Percentiles rank a stretch among this genome's conserved stretches.
These are phyloP conservation scores for Mucor irregularis DNA, from an alignment of 371 early-diverging fungal genomes.

Conservation along the genomic window DNA sequence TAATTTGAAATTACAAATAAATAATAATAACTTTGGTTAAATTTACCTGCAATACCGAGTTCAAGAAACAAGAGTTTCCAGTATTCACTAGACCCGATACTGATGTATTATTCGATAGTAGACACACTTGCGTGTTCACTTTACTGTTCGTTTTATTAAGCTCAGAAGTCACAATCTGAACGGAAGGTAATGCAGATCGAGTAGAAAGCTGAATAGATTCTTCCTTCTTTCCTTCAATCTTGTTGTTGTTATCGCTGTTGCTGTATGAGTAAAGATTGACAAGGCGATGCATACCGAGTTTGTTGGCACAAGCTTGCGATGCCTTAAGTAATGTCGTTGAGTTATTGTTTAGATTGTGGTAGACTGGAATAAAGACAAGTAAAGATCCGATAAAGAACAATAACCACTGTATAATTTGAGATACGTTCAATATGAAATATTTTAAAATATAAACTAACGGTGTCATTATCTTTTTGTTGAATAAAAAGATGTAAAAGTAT, in stretches of 20 bases:
- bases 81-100: constrained; percentile 81
- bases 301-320: background rate
- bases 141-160: constrained; percentile 1
- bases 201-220: too few species aligned
- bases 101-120: background rate
- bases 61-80: constrained; percentile 94
- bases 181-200: background rate
- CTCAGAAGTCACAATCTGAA: constrained; percentile 1
- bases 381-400: background rate
- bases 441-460: background rate
- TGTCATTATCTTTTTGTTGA: background rate
- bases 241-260: background rate
- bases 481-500: too few species aligned
- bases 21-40: background rate
- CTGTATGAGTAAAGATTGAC: background rate
- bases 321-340: background rate
- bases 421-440: background rate
- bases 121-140: constrained; percentile 9
- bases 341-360: background rate
- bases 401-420: constrained; percentile 2
- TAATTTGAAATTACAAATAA: background rate
- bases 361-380: constrained; percentile 7
- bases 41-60: constrained; percentile 85
- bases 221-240: too few species aligned
- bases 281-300: background rate